Percentiles rank a stretch among this genome's conserved stretches.
phyloP scores from a whole-genome alignment of 768 basidiomycete genomes.

The Fomitopsis pulvina region DNA sequence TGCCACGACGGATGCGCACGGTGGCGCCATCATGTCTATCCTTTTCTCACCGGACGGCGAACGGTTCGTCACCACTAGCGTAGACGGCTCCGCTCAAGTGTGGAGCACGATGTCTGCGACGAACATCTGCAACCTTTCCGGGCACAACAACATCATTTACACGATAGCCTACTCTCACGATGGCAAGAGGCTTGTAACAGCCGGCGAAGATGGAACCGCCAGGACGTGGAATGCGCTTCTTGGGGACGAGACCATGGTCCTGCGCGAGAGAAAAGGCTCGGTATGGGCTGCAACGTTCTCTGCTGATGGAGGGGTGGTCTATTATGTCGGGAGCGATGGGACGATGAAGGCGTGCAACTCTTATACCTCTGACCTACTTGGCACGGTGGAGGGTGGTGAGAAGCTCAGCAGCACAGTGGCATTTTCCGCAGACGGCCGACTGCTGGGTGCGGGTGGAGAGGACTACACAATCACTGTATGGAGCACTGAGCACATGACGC shows the following conservation, averaged over 20 bases:
- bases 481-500: background rate
- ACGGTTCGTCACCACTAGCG: constrained; percentile 1
- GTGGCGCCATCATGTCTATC: constrained; percentile 19
- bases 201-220: constrained; percentile 14
- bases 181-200: constrained; percentile 9
- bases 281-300: constrained; percentile 5
- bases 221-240: constrained; percentile 4
- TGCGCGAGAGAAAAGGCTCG: background rate
- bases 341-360: constrained; percentile 40
- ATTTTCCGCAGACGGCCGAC: background rate
- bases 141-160: background rate
- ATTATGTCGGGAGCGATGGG: constrained; percentile 25
- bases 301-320: constrained; percentile 4
- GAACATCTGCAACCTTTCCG: background rate
- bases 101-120: constrained; percentile 2
- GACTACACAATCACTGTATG: constrained; percentile 9
- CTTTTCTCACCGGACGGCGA: constrained; percentile 10
- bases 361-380: constrained; percentile 22
- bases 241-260: background rate
- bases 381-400: constrained; percentile 6
- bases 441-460: background rate
- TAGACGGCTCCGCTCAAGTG: constrained; percentile 2
- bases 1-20: constrained; percentile 17
- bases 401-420: constrained; percentile 8
- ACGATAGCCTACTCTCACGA: constrained; percentile 7